Evolutionary conservation across 805 yeast species (phyloP).

Genomic region (Ogataea methanolica): DNA sequence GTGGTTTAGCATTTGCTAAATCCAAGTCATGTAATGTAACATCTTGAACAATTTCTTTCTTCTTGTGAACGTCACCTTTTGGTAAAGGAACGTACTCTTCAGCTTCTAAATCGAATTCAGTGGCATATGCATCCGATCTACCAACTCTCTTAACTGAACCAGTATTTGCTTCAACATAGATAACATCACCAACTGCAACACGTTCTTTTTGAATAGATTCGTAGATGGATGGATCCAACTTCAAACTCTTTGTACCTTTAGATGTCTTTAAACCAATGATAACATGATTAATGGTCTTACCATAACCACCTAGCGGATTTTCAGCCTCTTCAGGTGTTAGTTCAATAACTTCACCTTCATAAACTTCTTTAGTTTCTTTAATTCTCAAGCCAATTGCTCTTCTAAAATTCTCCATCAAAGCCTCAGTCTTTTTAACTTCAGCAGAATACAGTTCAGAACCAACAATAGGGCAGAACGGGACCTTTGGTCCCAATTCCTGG

Average conservation of each 20-base stretch:
- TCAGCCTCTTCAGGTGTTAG: slow-evolving; percentile 79
- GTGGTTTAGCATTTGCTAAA: slow-evolving; percentile 95
- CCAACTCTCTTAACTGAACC: slow-evolving; percentile 95
- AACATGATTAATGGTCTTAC: slow-evolving; percentile 59
- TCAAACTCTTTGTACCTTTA: slow-evolving; percentile 91
- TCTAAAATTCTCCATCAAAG: slow-evolving; percentile 93
- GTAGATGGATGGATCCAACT: slow-evolving; percentile 98
- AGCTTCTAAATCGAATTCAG: slow-evolving; percentile 98
- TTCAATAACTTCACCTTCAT: slow-evolving; percentile 98
- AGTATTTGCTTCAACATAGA: slow-evolving; percentile 89
- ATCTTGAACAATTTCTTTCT: slow-evolving; percentile 94
- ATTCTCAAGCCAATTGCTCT: slow-evolving; percentile 93
- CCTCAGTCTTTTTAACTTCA: slow-evolving; percentile 93
- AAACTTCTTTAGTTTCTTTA: slow-evolving; percentile 94
- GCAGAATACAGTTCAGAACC: slow-evolving; percentile 92
- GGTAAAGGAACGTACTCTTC: slow-evolving; percentile 98
- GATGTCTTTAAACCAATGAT: slow-evolving; percentile 96
- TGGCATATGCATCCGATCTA: slow-evolving; percentile 89
- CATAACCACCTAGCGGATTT: slow-evolving; percentile 94
- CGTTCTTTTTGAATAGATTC: slow-evolving; percentile 94
- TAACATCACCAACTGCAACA: slow-evolving; percentile 94
- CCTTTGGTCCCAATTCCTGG: slow-evolving; percentile 67
- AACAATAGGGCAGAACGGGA: slow-evolving; percentile 92
- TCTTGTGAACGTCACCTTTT: slow-evolving; percentile 95
- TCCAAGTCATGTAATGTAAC: slow-evolving; percentile 98